Base-by-base conservation (phyloP, 352 stramenopile genomes). In the Pythium myriotylum region DNA sequence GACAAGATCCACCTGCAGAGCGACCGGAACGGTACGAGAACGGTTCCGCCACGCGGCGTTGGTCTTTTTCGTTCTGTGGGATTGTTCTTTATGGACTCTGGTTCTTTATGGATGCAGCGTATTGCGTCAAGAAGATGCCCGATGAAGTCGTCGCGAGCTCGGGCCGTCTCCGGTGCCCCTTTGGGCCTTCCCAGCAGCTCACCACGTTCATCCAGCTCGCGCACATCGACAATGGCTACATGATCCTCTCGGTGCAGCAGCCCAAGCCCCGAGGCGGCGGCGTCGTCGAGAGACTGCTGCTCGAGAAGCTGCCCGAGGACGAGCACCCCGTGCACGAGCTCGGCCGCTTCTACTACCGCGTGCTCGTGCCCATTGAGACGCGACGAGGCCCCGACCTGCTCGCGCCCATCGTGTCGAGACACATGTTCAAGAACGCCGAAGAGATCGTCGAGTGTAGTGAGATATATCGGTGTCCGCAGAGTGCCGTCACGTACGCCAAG, bases 401-500 rank as follows among this genome's bases (percentile, higher is more conserved):
- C 17, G 77, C 85, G 17, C 77, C 82, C 0, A 79, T 91, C 27
- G 85, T 90, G 45, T 85, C 83, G 0, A 59, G 76, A 16, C 73
- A 88, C 43, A 49, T 89, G 27, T 87, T 88, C 48, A 92, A 92
- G 62, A 90, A 91, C 49, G 82, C 81, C 14, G 81, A 90, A 59
- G 85, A 94, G 59, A 91, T 94, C 62, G 83, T 94, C 55, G 82
- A 94, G 52, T 89, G 81, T 35, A 74, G 76, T 23, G 74, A 79
- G 43, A 74, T 73, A 4, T 91, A 88, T 42, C 80, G 79, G 20
- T 92, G 77, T 65, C 85, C 85, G 12, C 73, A 89, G 46, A 92
- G 79, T 48, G 71, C 75, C 5, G 79, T 92, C 52, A 89, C 79
- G 10, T 94, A 92, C 56, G 79, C 86, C 16, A 91, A 94, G 69